Base-by-base conservation (phyloP, 768 basidiomycete genomes). In the Tulasnella sp. region DNA sequence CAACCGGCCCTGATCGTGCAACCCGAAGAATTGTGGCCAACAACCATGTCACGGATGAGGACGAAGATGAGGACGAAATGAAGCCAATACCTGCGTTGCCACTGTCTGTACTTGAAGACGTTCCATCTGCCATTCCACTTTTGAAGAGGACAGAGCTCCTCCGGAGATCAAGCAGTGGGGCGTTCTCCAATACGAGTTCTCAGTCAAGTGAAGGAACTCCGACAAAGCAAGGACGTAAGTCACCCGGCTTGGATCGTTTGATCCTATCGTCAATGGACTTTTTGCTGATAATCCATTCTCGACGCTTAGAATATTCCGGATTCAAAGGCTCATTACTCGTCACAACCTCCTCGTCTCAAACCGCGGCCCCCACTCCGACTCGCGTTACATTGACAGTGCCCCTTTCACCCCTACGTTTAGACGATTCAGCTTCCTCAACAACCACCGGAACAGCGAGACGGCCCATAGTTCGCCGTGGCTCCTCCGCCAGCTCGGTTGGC, bases 161-260 rank as follows among this genome's bases (percentile, higher is more conserved):
- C 8, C 58, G 60, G 15, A n/a, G 60, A 11, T 44, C 60, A 5
- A 61, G 60, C 41, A 61, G 60, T 27, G 30, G 60, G 9, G 60
- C 60, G 10, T 49, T 21, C 17, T 63, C 61, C 44, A 15, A 29
- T 38, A 30, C 34, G 7, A 61, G 60, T 42, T 34, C 42, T 8
- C 38, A 27, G 13, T 21, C 24, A 19, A 38, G 15, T 47, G 60
- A 47, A 19, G 43, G 61, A 9, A 45, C 60, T 29, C 21, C 60
- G 13, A n/a, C 27, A 15, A 29, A 48, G n/a, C 7, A 51, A 8
- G 27, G 51, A 4, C 15, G 47, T 51, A 17, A 51, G 45, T 58
- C 21, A 13, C 42, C 13, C 21, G 13, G 5, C 10, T 13, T 8
- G 21, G 27, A 48, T 5, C 47, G 21, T 7, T 48, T 5, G 5